Evolutionary conservation across 208 protist species (phyloP).

Genomic region (Leishmania gerbilli): DNA sequence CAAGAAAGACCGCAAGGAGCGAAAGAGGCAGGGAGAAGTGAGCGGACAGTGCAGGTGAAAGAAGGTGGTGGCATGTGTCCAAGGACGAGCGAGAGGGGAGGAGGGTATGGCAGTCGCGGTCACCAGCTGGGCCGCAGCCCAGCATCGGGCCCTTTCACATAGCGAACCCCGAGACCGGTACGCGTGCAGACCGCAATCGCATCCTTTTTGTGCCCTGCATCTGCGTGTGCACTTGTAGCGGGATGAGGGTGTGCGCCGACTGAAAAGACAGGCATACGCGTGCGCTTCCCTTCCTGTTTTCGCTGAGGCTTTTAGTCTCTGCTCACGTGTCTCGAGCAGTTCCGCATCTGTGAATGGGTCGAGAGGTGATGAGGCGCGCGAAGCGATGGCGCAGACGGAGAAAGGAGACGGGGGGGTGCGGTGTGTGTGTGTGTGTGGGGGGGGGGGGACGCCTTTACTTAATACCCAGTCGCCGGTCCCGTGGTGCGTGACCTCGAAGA

Average conservation of each 20-base stretch:
- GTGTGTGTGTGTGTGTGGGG: not conserved
- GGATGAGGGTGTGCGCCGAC: not conserved
- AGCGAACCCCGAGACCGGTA: not conserved
- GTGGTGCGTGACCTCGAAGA: constrained; percentile 68
- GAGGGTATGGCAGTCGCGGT: not conserved
- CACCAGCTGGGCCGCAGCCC: not conserved
- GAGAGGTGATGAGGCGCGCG: no score
- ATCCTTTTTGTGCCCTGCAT: not conserved
- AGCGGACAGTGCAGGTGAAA: not conserved
- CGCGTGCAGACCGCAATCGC: not conserved
- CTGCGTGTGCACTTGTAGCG: not conserved
- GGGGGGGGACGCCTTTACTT: not conserved
- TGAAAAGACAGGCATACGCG: not conserved
- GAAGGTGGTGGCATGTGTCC: not conserved
- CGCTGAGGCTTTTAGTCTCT: not conserved
- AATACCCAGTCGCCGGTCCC: constrained; percentile 32
- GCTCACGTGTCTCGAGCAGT: not conserved
- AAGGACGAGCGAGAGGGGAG: not conserved
- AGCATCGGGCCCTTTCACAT: not conserved
- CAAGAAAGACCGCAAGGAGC: not conserved
- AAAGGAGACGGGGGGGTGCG: not conserved
- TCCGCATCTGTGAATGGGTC: not conserved
- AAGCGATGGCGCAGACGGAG: not conserved
- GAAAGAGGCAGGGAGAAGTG: not conserved
- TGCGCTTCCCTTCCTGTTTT: not conserved